Evolutionary conservation across 2,329 filamentous ascomycete genomes (phyloP), one percentile per base, ranked within the genome.

Genomic region (Cladosporium halotolerans): DNA sequence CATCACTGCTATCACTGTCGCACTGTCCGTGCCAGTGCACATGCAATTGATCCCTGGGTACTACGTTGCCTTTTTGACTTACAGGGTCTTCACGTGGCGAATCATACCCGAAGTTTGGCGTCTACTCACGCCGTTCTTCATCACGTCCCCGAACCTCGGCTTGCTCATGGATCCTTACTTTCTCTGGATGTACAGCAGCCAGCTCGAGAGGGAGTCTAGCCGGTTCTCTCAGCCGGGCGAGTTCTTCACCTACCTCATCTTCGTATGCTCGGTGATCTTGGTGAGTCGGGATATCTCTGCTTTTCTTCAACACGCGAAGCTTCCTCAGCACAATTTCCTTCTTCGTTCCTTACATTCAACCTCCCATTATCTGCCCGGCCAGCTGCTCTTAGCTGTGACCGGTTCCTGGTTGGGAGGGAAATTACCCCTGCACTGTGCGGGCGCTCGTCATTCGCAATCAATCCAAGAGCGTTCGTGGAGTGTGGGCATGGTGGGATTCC

Each of bases 121-220:
- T 45, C 58, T 82, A 10, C 67, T 78, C 53, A 79, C 81, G 2
- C 70, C 78, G 9, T 85, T 85, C 67, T 68, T 83, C 55, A 71
- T 85, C 57, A 84, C 81, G 8, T 76, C 79, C 46, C 70, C 72
- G 9, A 70, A 73, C 38, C 66, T 84, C 57, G 70, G 73, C 45
- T 81, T 90, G 60, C 65, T 90, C 52, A 74, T 89, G 66, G 86
- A 91, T 68, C 83, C 88, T 41, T 89, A 88, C 73, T 86, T 88
- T 64, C 68, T 93, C 60, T 96, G 85, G 74, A 84, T 80, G 58
- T 95, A 93, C 72, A 75, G 86, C 62, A 86, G 81, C 66, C 80
- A 83, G 60, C 75, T 95, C 46, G 91, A 96, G 75, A 79, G 72
- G 40, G 78, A 79, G 59, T 87, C 86, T 57, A 73, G 84, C 50